phyloP scores from a whole-genome alignment of 106 monocot species.

The Acorus gramineus region DNA sequence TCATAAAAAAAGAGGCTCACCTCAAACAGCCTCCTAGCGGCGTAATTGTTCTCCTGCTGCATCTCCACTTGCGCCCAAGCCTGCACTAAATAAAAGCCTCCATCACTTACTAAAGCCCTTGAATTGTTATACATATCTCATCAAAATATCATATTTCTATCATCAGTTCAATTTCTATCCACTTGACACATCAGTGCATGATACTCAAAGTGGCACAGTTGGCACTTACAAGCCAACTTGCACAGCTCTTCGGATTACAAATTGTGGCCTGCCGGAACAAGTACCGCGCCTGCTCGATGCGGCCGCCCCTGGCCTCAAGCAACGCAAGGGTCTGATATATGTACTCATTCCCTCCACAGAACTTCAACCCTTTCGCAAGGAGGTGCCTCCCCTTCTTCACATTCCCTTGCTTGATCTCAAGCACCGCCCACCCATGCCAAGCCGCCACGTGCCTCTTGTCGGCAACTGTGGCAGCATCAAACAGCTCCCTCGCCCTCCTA shows the following conservation, averaged over 20 bases:
- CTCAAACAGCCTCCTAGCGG: conserved; percentile 79
- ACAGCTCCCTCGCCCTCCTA: conserved; percentile 78
- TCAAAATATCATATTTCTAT: background rate
- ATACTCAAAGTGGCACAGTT: background rate
- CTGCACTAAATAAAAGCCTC: conserved; percentile 23
- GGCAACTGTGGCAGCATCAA: conserved; percentile 98
- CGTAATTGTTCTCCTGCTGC: conserved; percentile 58
- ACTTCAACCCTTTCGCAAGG: conserved; percentile 77
- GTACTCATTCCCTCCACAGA: conserved; percentile 91
- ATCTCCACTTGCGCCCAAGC: conserved; percentile 98
- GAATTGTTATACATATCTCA: too few species aligned
- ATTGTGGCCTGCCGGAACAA: conserved; percentile 76
- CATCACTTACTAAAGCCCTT: too few species aligned
- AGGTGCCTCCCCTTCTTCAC: conserved; percentile 83
- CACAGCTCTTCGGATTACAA: conserved; percentile 94
- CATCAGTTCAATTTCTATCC: too few species aligned
- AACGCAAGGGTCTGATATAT: conserved; percentile 96
- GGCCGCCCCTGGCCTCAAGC: conserved; percentile 76
- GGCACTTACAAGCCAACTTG: conserved; percentile 95
- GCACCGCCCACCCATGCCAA: conserved; percentile 99
- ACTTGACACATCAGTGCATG: too few species aligned
- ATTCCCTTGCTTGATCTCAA: conserved; percentile 90
- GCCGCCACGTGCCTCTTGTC: conserved; percentile 85
- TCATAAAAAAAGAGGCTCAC: conserved; percentile 35
- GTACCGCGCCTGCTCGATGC: conserved; percentile 71